Conservation (phyloP, 2,329 filamentous ascomycete species). For the Apiospora kogelbergensis region DNA sequence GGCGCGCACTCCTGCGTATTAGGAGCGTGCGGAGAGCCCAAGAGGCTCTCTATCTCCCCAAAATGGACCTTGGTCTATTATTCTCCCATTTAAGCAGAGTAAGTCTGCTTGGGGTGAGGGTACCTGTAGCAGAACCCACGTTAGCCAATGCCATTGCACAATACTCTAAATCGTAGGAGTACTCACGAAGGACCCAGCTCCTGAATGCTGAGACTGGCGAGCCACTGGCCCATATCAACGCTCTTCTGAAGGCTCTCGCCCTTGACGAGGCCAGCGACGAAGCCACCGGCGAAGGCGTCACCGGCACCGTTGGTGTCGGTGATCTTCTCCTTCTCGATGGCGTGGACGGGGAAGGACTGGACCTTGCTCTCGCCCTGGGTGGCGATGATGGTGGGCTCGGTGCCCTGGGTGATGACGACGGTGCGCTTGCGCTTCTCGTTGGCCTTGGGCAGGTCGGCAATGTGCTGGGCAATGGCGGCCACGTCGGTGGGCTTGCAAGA, state of each 20-base stretch:
- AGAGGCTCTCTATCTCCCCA: too few species aligned
- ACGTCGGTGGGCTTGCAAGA: conserved; percentile 67
- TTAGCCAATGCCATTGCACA: neutral
- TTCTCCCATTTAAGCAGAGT: conserved; percentile 37
- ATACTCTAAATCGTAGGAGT: conserved; percentile 11
- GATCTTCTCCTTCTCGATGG: conserved; percentile 76
- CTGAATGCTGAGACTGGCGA: conserved; percentile 89
- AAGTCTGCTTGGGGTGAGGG: conserved; percentile 80
- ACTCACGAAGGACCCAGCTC: conserved; percentile 93
- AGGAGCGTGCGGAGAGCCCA: too few species aligned
- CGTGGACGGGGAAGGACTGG: conserved; percentile 77
- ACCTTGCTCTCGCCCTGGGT: conserved; percentile 69
- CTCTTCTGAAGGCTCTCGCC: conserved; percentile 76
- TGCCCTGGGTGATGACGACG: conserved; percentile 94
- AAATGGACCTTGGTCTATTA: neutral
- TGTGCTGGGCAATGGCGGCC: conserved; percentile 78
- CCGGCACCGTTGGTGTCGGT: conserved; percentile 96
- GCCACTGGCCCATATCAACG: conserved; percentile 94
- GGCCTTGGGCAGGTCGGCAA: conserved; percentile 89
- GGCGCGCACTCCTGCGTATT: neutral
- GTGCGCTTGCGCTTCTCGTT: conserved; percentile 81
- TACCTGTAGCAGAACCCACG: conserved; percentile 49
- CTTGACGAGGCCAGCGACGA: conserved; percentile 85
- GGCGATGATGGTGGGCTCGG: conserved; percentile 84
- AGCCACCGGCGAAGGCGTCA: conserved; percentile 94